Percentiles rank a stretch among this genome's conserved stretches.
Conservation (phyloP, 192 early-diverging fungal species). For the Radiomyces spectabilis region DNA sequence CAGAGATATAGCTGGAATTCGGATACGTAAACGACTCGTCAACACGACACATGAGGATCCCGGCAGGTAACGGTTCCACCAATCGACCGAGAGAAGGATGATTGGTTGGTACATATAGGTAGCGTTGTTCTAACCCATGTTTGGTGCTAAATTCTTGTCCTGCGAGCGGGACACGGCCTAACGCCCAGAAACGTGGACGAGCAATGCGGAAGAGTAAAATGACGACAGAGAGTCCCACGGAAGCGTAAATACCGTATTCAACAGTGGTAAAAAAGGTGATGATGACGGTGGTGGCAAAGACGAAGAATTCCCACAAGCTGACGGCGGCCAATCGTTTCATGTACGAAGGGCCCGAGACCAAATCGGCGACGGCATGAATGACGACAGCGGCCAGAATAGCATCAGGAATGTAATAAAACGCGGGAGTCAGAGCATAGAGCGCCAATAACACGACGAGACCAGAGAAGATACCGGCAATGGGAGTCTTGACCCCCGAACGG, state of each 20-base stretch:
- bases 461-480: conserved; percentile 69
- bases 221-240: conserved; percentile 59
- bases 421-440: conserved; percentile 68
- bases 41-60: conserved; percentile 62
- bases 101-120: conserved; percentile 4
- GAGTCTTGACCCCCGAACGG: conserved; percentile 72
- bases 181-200: conserved; percentile 44
- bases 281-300: conserved; percentile 42
- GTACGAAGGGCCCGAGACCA: conserved; percentile 52
- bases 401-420: conserved; percentile 78
- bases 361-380: conserved; percentile 62
- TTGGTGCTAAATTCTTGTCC: not conserved
- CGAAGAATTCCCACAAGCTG: conserved; percentile 42
- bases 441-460: conserved; percentile 66
- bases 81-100: conserved; percentile 10
- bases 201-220: conserved; percentile 75
- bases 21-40: conserved; percentile 68
- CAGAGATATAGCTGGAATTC: conserved; percentile 54
- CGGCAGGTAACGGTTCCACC: conserved; percentile 31
- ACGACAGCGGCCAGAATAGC: conserved; percentile 74
- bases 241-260: conserved; percentile 66
- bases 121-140: not conserved
- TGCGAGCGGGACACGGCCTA: conserved; percentile 27
- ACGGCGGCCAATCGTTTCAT: conserved; percentile 49
- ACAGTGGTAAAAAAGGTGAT: conserved; percentile 55